A percentile compares a stretch with the other conserved stretches of the same genome.
Conservation (phyloP, 805 yeast species). For the Lachancea lanzarotensis region DNA sequence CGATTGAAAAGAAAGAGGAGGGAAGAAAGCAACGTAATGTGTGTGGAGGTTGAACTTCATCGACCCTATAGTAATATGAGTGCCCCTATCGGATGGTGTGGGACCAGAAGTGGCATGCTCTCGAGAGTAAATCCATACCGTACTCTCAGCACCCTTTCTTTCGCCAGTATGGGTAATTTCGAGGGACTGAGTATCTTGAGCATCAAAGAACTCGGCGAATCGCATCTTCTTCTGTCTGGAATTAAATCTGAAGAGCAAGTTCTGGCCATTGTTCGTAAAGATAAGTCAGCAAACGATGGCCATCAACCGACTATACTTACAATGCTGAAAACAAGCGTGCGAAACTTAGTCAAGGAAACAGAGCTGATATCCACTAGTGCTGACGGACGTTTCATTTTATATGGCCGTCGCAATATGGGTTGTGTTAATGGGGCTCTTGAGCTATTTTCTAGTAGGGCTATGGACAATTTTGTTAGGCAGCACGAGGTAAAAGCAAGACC, state of each 20-base stretch:
- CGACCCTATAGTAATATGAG: neutral
- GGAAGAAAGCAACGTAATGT: constrained; percentile 2
- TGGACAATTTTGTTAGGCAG: constrained; percentile 12
- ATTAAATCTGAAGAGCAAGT: neutral
- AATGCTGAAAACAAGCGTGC: constrained; percentile 14
- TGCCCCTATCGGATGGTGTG: constrained; percentile 2
- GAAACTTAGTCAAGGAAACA: constrained; percentile 15
- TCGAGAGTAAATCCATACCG: neutral
- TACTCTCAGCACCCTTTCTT: neutral
- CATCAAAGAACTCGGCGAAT: neutral
- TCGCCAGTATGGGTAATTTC: neutral
- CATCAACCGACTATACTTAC: neutral
- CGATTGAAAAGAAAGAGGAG: neutral
- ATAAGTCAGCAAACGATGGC: neutral
- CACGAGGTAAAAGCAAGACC: neutral
- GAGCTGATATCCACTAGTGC: constrained; percentile 16
- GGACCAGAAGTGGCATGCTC: constrained; percentile 2
- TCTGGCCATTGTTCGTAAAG: neutral
- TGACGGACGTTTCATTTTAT: constrained; percentile 19
- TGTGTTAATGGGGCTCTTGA: constrained; percentile 18
- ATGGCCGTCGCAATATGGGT: constrained; percentile 16
- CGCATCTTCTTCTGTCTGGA: neutral
- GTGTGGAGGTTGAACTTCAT: neutral
- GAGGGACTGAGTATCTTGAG: constrained; percentile 1
- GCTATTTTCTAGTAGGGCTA: constrained; percentile 14